Percentiles rank a stretch among this genome's conserved stretches.
Evolutionary conservation across 2,329 filamentous ascomycete species (phyloP).

Genomic region (Fusarium hainanense): DNA sequence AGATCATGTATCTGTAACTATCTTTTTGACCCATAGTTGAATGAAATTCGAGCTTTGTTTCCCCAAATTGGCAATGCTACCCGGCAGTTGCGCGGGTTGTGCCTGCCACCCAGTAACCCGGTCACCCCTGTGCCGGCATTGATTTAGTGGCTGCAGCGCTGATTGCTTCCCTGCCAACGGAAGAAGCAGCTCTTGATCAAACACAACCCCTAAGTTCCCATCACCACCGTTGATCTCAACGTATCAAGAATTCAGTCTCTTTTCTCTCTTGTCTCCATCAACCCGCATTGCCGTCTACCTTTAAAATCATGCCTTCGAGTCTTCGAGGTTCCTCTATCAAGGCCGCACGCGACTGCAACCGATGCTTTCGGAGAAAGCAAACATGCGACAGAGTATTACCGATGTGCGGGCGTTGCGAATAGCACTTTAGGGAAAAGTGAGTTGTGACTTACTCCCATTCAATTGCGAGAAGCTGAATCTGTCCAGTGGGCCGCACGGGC

Average conservation of each 20-base stretch:
- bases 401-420: too few relatives aligned
- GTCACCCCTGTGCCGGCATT: not conserved
- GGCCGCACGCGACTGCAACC: not conserved
- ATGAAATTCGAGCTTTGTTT: accelerated
- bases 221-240: not conserved
- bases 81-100: not conserved
- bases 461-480: too few relatives aligned
- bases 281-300: accelerated
- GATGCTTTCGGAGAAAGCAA: conserved; percentile 9
- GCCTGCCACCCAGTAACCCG: not conserved
- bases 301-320: not conserved
- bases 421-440: too few relatives aligned
- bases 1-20: too few relatives aligned
- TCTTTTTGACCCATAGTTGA: too few relatives aligned
- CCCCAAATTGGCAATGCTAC: not conserved
- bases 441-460: too few relatives aligned
- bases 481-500: too few relatives aligned
- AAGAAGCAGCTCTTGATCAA: not conserved
- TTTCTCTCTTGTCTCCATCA: too few relatives aligned
- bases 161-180: not conserved
- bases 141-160: not conserved
- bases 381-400: not conserved
- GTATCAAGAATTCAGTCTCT: not conserved
- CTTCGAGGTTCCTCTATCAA: not conserved
- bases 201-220: not conserved